A percentile compares a stretch with the other conserved stretches of the same genome.
Conservation (phyloP, 306 rosid species). For the Potentilla sterilis region DNA sequence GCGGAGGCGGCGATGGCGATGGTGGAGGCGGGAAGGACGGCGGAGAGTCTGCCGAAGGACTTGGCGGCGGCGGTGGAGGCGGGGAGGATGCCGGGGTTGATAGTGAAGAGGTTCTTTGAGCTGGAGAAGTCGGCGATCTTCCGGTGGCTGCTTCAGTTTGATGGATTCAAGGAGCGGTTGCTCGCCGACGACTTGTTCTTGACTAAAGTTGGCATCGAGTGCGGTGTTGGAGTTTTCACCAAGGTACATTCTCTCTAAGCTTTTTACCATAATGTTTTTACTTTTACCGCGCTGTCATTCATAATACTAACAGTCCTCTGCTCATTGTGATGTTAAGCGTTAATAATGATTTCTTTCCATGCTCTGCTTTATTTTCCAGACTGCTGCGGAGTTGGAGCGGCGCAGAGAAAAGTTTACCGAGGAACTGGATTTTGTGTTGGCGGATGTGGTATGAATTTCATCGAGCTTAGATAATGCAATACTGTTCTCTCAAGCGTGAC, state of each 20-base stretch:
- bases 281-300: not conserved
- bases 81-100: constrained; percentile 70
- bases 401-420: constrained; percentile 46
- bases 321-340: not conserved
- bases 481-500: not conserved
- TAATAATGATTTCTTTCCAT: not conserved
- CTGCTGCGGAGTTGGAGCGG: constrained; percentile 49
- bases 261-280: not conserved
- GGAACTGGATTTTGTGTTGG: constrained; percentile 51
- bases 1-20: constrained; percentile 62
- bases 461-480: not conserved
- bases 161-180: constrained; percentile 87
- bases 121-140: constrained; percentile 58
- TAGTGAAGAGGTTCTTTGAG: constrained; percentile 65
- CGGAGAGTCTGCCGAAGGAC: constrained; percentile 73
- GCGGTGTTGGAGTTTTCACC: constrained; percentile 81
- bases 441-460: constrained; percentile 43
- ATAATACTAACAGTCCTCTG: not conserved
- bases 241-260: constrained; percentile 43
- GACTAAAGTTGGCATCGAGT: constrained; percentile 80
- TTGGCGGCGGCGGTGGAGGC: constrained; percentile 62
- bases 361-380: constrained; percentile 21
- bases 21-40: constrained; percentile 56
- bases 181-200: constrained; percentile 89
- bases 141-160: constrained; percentile 71